Conservation (phyloP, 2,329 filamentous ascomycete genomes). For the Penicillium sclerotigenum region DNA sequence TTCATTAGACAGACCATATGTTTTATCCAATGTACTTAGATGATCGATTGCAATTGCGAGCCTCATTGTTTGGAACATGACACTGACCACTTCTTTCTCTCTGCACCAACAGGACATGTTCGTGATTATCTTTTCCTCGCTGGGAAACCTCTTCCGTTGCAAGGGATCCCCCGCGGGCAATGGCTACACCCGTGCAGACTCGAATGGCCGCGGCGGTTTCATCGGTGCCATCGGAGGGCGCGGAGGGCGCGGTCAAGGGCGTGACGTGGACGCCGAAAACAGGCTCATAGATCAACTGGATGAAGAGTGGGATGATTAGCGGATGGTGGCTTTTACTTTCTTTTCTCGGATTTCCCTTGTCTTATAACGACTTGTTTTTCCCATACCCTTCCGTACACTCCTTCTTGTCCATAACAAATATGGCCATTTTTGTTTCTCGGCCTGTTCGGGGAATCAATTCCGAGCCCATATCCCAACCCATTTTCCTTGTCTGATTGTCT, state of each 20-base stretch:
- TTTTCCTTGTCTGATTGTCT: neutral
- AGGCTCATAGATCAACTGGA: slow-evolving; percentile 91
- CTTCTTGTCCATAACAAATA: neutral
- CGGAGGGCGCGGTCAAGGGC: slow-evolving; percentile 16
- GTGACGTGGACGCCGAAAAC: slow-evolving; percentile 76
- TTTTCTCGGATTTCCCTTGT: neutral
- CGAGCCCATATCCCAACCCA: too few relatives aligned
- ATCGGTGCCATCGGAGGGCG: slow-evolving; percentile 38
- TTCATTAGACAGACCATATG: neutral
- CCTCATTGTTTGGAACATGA: neutral
- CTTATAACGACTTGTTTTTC: slow-evolving; percentile 2
- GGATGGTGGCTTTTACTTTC: neutral
- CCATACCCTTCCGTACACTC: neutral
- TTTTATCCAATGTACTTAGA: neutral
- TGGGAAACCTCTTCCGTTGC: slow-evolving; percentile 40
- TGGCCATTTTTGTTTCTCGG: neutral
- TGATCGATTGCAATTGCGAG: neutral
- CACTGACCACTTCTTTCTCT: slow-evolving; percentile 17
- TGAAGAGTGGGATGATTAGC: slow-evolving; percentile 86
- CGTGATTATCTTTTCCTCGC: slow-evolving; percentile 47
- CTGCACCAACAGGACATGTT: slow-evolving; percentile 43
- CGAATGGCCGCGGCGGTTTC: slow-evolving; percentile 27
- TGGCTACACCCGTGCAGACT: slow-evolving; percentile 36
- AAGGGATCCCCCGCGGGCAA: slow-evolving; percentile 30
- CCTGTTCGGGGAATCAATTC: neutral